Conservation (phyloP, 805 yeast species). For the Blastobotrys americana region DNA sequence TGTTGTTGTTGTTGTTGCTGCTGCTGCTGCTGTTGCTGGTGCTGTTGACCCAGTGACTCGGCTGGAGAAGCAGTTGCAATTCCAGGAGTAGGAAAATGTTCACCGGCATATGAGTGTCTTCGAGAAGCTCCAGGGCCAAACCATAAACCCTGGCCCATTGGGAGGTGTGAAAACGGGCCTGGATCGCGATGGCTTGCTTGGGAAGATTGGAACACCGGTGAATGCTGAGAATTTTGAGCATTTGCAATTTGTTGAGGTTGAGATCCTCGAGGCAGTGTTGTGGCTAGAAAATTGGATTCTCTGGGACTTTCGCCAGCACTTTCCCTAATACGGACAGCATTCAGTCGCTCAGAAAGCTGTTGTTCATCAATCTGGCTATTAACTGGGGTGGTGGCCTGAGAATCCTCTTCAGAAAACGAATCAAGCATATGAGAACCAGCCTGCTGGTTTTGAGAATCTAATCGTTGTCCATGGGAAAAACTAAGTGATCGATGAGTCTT, state of each 20-base stretch:
- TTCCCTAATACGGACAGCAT: not conserved
- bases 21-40: not conserved
- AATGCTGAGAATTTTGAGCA: not conserved
- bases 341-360: constrained; percentile 2
- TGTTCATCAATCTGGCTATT: constrained; percentile 1
- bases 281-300: not conserved
- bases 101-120: constrained; percentile 23
- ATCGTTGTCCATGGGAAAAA: not conserved
- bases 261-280: too few species aligned
- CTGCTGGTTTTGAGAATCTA: constrained; percentile 1
- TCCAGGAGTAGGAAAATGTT: constrained; percentile 2
- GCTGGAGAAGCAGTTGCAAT: not conserved
- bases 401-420: constrained; percentile 16
- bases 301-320: not conserved
- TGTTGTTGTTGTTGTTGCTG: not conserved
- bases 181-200: not conserved
- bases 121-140: constrained; percentile 19
- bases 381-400: constrained; percentile 1
- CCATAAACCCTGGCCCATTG: constrained; percentile 9
- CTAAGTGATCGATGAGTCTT: not conserved
- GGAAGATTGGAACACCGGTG: not conserved
- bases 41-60: not conserved
- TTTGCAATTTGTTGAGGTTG: not conserved
- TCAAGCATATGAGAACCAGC: constrained; percentile 16
- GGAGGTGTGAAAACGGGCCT: not conserved